phyloP scores from a whole-genome alignment of 2,329 filamentous ascomycete species.

The Clonostachys rosea region DNA sequence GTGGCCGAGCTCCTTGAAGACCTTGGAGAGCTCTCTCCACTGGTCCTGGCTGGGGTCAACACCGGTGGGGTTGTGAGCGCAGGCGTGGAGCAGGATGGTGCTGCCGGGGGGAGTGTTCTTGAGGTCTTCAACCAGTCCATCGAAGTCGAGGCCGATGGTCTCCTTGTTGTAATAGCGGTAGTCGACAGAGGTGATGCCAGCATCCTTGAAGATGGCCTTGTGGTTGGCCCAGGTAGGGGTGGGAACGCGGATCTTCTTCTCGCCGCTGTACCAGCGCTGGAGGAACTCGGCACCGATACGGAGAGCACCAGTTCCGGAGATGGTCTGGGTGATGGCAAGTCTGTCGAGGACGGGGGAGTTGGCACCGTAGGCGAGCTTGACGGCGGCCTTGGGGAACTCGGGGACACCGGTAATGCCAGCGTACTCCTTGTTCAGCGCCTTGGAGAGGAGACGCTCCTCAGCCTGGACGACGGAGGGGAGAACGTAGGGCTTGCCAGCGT shows the following conservation, averaged over 20 bases:
- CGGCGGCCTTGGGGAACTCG: conserved; percentile 88
- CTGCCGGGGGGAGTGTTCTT: conserved; percentile 82
- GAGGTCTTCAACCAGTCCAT: conserved; percentile 86
- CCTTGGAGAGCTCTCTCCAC: conserved; percentile 86
- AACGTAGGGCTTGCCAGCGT: conserved; percentile 96
- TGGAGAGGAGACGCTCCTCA: conserved; percentile 78
- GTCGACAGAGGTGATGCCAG: conserved; percentile 84
- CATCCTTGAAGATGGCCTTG: conserved; percentile 91
- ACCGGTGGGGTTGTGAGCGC: conserved; percentile 96
- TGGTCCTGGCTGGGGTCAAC: conserved; percentile 89
- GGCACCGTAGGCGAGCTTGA: conserved; percentile 82
- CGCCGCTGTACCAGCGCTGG: conserved; percentile 81
- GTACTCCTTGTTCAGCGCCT: conserved; percentile 91
- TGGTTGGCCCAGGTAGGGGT: conserved; percentile 98
- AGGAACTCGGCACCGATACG: conserved; percentile 94
- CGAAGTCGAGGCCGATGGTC: conserved; percentile 96
- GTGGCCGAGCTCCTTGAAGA: conserved; percentile 81
- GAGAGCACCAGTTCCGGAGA: conserved; percentile 94
- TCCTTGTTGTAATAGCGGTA: conserved; percentile 99
- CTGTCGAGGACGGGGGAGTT: conserved; percentile 74
- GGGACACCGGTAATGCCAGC: conserved; percentile 95
- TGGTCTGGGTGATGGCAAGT: conserved; percentile 92
- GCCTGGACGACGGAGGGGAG: conserved; percentile 88
- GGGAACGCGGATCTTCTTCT: conserved; percentile 96
- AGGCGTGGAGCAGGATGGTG: conserved; percentile 92